phyloP scores from a whole-genome alignment of 148 eudicot species.

The Cornus kousa region DNA sequence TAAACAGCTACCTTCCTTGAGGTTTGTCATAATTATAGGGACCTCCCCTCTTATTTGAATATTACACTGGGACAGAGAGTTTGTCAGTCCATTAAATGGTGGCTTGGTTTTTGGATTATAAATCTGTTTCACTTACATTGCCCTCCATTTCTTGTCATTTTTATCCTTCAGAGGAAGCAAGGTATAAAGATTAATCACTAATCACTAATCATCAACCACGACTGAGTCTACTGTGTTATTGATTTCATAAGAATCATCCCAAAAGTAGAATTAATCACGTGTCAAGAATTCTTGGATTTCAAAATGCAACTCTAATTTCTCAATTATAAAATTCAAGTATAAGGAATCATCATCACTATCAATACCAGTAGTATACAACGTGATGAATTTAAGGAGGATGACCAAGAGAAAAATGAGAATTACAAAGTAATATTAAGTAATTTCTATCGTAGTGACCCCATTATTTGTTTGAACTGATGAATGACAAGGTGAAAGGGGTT shows the following conservation, averaged over 20 bases:
- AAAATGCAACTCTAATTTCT: not conserved
- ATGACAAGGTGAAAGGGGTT: conserved; percentile 24
- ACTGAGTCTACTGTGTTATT: too few relatives aligned
- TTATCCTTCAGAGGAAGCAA: conserved; percentile 15
- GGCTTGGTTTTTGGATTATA: not conserved
- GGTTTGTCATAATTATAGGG: not conserved
- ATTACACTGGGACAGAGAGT: not conserved
- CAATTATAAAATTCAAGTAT: not conserved
- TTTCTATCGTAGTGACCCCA: conserved; percentile 25
- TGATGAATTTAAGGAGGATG: not conserved
- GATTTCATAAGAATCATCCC: not conserved
- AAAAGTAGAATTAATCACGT: not conserved
- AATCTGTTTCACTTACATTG: not conserved
- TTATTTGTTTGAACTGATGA: conserved; percentile 40
- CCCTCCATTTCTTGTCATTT: not conserved
- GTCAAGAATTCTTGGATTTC: not conserved
- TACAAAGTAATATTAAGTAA: conserved; percentile 5
- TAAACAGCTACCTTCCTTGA: too few relatives aligned
- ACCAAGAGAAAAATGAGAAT: conserved; percentile 3
- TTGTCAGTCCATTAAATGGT: not conserved
- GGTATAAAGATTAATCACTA: not conserved
- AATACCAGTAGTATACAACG: conserved; percentile 18
- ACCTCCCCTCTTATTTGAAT: too few relatives aligned
- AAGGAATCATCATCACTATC: not conserved
- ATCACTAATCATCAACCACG: too few relatives aligned